Conservation (phyloP, 345 rosid species). For the Cochlearia excelsa region DNA sequence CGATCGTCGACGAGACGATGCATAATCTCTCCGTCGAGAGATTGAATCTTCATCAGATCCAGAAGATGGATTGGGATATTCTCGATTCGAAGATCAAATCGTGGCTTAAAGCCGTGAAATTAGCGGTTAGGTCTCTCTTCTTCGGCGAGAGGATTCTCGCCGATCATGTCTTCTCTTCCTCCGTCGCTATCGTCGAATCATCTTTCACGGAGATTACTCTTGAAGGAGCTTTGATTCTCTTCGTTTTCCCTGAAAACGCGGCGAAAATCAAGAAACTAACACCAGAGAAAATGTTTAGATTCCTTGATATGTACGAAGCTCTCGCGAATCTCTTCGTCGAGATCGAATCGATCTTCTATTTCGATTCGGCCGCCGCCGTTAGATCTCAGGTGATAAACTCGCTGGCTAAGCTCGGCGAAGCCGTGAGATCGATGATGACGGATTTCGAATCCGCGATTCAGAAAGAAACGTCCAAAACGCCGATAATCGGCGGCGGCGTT, state of each 20-base stretch:
- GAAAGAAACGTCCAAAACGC: conserved; percentile 51
- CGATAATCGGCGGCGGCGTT: conserved; percentile 63
- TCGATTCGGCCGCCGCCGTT: conserved; percentile 47
- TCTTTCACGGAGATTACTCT: conserved; percentile 62
- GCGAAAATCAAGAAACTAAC: conserved; percentile 49
- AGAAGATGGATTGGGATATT: conserved; percentile 65
- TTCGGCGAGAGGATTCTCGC: conserved; percentile 69
- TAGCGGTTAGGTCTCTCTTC: conserved; percentile 53
- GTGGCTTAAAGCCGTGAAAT: conserved; percentile 65
- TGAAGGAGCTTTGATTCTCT: conserved; percentile 59
- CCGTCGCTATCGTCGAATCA: conserved; percentile 21
- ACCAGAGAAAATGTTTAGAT: conserved; percentile 70
- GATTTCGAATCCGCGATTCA: conserved; percentile 66
- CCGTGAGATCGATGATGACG: conserved; percentile 43
- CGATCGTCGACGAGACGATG: conserved; percentile 68
- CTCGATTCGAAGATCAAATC: conserved; percentile 55
- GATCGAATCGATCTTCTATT: conserved; percentile 61
- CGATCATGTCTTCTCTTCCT: conserved; percentile 67
- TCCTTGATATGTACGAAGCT: conserved; percentile 67
- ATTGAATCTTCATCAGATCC: conserved; percentile 45
- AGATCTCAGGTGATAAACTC: conserved; percentile 54
- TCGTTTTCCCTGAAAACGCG: conserved; percentile 59
- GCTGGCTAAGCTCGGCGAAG: conserved; percentile 52
- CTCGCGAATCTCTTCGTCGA: conserved; percentile 54
- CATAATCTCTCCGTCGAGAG: conserved; percentile 51